Evolutionary conservation across 768 basidiomycete genomes (phyloP).

Genomic region (Suillus brevipes): DNA sequence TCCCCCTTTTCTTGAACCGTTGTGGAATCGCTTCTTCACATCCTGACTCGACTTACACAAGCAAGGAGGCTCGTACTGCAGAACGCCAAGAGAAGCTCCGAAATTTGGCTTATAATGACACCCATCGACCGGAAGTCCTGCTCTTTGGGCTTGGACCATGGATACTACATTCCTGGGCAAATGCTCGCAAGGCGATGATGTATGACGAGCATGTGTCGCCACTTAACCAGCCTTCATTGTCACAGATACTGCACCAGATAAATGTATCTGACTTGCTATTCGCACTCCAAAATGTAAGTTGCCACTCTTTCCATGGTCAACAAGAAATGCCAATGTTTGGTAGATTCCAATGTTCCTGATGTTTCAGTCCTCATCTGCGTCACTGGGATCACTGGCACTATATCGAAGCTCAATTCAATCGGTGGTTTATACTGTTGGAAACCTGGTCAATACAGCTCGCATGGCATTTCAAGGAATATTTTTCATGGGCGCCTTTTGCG

Average conservation of each 20-base stretch:
- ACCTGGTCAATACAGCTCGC: constrained; percentile 59
- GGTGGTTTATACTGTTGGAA: constrained; percentile 63
- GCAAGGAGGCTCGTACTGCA: constrained; percentile 60
- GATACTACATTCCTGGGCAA: constrained; percentile 79
- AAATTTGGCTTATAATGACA: constrained; percentile 70
- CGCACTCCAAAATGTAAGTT: constrained; percentile 70
- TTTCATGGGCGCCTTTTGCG: constrained; percentile 83
- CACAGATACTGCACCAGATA: constrained; percentile 51
- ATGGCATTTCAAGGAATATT: constrained; percentile 87
- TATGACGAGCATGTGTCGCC: constrained; percentile 50
- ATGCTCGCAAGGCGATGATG: constrained; percentile 58
- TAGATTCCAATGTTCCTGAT: constrained; percentile 77
- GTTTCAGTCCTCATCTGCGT: constrained; percentile 68
- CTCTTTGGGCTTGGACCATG: constrained; percentile 84
- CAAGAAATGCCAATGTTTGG: constrained; percentile 16
- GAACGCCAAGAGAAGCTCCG: constrained; percentile 77
- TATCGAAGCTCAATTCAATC: constrained; percentile 79
- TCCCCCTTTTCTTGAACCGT: constrained; percentile 61
- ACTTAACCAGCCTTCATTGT: constrained; percentile 40
- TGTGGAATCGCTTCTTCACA: constrained; percentile 43
- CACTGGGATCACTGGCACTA: constrained; percentile 78
- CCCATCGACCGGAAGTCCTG: constrained; percentile 76
- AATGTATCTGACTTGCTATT: constrained; percentile 65
- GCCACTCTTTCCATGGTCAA: constrained; percentile 1
- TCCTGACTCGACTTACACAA: constrained; percentile 46